Percentiles rank a stretch among this genome's conserved stretches.
Evolutionary conservation across 179 eudicot genomes (phyloP).

Genomic region (Actinidia polygama): DNA sequence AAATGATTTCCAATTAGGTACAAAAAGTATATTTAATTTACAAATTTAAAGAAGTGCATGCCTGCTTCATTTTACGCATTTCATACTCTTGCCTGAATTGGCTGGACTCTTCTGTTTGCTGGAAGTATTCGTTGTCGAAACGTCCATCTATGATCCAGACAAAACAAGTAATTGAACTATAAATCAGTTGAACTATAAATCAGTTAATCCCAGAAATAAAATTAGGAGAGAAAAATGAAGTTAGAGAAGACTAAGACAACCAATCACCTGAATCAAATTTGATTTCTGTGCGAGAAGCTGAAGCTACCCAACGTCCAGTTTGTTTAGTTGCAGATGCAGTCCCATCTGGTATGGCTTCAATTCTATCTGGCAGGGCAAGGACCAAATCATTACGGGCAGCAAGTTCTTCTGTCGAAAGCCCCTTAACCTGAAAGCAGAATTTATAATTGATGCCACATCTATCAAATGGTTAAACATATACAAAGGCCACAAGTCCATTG

Average conservation of each 20-base stretch:
- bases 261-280: constrained; percentile 92
- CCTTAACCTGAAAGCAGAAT: constrained; percentile 73
- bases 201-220: background rate
- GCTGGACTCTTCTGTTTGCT: constrained; percentile 89
- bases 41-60: constrained; percentile 22
- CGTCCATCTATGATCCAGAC: constrained; percentile 58
- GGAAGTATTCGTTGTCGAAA: constrained; percentile 79
- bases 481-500: background rate
- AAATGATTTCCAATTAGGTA: background rate
- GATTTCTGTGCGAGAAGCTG: constrained; percentile 83
- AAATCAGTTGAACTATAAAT: background rate
- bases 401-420: constrained; percentile 89
- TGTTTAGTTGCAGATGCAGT: constrained; percentile 71
- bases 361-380: constrained; percentile 92
- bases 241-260: constrained; percentile 7
- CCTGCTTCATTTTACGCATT: constrained; percentile 98
- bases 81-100: constrained; percentile 89
- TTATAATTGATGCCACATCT: background rate
- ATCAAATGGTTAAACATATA: background rate
- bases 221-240: background rate
- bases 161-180: constrained; percentile 3
- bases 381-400: constrained; percentile 88
- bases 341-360: constrained; percentile 95
- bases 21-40: background rate
- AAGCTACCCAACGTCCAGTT: constrained; percentile 85